Conservation (phyloP, 208 protist species). For the Lotmaria passim region DNA sequence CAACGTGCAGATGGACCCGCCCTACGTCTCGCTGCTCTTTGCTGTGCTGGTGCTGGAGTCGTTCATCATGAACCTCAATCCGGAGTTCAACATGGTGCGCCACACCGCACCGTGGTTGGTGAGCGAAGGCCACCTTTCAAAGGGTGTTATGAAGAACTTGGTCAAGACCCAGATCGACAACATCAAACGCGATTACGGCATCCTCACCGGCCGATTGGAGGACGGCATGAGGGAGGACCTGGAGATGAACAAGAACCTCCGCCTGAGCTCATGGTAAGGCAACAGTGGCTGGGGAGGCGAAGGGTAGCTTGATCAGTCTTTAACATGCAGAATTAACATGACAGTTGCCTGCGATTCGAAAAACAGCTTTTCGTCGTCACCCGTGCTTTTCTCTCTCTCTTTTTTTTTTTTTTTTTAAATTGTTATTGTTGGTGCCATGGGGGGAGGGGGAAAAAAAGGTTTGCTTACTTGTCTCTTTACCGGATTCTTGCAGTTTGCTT, state of each 20-base stretch:
- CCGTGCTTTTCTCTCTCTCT: neutral
- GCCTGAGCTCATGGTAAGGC: constrained; percentile 43
- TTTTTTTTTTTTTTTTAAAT: neutral
- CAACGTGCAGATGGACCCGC: constrained; percentile 89
- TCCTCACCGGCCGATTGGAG: constrained; percentile 64
- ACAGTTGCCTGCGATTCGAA: no score
- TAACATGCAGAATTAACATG: no score
- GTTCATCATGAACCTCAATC: constrained; percentile 93
- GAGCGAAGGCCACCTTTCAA: constrained; percentile 84
- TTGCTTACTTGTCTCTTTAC: no score
- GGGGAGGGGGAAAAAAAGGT: no score
- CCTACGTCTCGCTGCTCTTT: constrained; percentile 90
- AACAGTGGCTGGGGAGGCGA: no score
- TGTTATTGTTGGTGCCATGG: neutral
- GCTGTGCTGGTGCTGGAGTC: constrained; percentile 90
- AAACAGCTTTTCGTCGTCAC: no score
- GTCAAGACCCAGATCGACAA: constrained; percentile 65
- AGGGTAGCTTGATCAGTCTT: no score
- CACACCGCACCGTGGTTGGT: constrained; percentile 89
- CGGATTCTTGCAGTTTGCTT: no score
- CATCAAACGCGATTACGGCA: constrained; percentile 59
- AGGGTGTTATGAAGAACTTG: constrained; percentile 84
- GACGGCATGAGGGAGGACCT: constrained; percentile 58
- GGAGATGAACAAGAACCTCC: constrained; percentile 45
- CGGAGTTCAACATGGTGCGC: constrained; percentile 91